phyloP scores from a whole-genome alignment of 2,329 filamentous ascomycete species.

The Nannizziopsis barbatae region DNA sequence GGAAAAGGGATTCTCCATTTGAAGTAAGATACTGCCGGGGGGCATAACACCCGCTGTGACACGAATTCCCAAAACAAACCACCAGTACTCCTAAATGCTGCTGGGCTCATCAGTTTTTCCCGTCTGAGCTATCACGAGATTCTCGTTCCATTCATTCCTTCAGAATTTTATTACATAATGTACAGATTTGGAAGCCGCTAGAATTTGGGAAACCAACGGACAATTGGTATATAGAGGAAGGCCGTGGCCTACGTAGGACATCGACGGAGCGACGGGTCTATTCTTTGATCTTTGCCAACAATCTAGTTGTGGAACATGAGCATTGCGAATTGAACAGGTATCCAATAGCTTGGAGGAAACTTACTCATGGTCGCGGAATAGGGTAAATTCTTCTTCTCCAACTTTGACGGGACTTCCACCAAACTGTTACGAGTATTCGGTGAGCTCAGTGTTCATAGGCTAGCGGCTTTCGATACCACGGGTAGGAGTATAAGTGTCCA shows the following conservation, averaged over 20 bases:
- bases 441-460: constrained; percentile 7
- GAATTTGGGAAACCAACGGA: constrained; percentile 6
- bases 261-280: constrained; percentile 38
- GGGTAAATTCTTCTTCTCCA: constrained; percentile 87
- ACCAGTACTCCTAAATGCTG: constrained; percentile 6
- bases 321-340: background rate
- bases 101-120: constrained; percentile 1
- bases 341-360: constrained; percentile 32
- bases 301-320: constrained; percentile 42
- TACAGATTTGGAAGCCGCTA: constrained; percentile 10
- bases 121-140: constrained; percentile 3
- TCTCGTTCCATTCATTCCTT: background rate
- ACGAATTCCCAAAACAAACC: constrained; percentile 6
- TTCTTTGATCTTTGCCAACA: constrained; percentile 98
- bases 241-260: background rate
- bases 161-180: constrained; percentile 12
- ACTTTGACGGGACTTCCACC: constrained; percentile 94
- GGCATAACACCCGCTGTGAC: constrained; percentile 1
- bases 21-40: background rate
- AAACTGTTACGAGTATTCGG: constrained; percentile 46
- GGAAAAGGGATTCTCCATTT: background rate
- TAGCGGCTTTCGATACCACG: background rate
- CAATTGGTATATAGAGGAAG: background rate
- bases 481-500: background rate
- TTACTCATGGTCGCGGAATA: constrained; percentile 98